Evolutionary conservation across 1,284 basidiomycete genomes (phyloP), one percentile per base, ranked within the genome.

Genomic region (Leccinum cinnamomeum): DNA sequence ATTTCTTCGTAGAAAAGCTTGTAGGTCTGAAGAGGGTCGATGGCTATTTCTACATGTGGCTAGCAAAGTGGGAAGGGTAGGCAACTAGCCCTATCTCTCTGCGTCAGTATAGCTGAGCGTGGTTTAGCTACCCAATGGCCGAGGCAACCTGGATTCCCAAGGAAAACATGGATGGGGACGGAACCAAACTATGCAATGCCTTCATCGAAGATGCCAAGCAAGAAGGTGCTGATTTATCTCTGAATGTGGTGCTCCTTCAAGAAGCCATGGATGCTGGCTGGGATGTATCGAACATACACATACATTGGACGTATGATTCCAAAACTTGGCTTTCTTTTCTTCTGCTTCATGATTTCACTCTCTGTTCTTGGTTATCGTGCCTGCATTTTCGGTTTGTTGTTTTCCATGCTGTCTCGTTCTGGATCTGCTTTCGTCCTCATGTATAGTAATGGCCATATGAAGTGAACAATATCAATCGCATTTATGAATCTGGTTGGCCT

Each of bases 41-140:
- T 3, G 62, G 63, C 4, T 62, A 61, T 30, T 10, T 63, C 1
- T 71, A 63, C 35, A 6, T 69, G 44, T 79, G 75, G 74, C 64
- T 78, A 35, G 77, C 77, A 18, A 76, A 76, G 57, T 78, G 76
- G 76, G 71, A 75, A 1, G 77, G 77, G 77, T 78, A 33, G 55
- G 73, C 33, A 20, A 28, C 7, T 3, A n/a, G n/a, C n/a, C 14
- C 53, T 30, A 10, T 20, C 2, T 20, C 2, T 39, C 14, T 18
- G n/a, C 18, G 5, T 18, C 53, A 7, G 20, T 7, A 44, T 8
- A 23, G 23, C 41, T 46, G 35, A 62, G 3, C n/a, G 0, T 10
- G 20, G 37, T 59, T 14, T 46, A 74, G 72, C 10, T 76, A 67
- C 53, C 66, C 73, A n/a, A 71, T 75, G 62, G 41, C 51, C 8